Percentiles rank a stretch among this genome's conserved stretches.
Conservation (phyloP, 2,329 filamentous ascomycete genomes). For the Epicoccum nigrum region DNA sequence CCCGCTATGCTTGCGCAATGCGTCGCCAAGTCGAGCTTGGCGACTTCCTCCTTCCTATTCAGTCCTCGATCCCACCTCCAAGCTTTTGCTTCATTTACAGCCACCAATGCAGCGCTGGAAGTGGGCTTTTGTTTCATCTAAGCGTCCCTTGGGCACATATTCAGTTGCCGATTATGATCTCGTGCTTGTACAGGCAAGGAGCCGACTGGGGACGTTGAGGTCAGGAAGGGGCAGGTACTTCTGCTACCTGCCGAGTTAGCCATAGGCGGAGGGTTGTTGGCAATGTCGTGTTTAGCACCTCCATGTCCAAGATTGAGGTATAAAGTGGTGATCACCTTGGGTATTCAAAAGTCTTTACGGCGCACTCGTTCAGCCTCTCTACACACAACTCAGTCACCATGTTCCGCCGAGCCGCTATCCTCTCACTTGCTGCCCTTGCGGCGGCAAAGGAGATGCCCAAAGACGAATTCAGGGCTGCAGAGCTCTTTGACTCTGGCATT, state of each 20-base stretch:
- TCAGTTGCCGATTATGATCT: slow-evolving; percentile 30
- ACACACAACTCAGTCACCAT: slow-evolving; percentile 27
- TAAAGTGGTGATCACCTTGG: slow-evolving; percentile 4
- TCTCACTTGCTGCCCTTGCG: slow-evolving; percentile 44
- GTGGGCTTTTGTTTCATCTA: slow-evolving; percentile 30
- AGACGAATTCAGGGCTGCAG: slow-evolving; percentile 41
- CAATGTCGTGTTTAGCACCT: slow-evolving; percentile 16
- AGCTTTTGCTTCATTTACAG: slow-evolving; percentile 42
- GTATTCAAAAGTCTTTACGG: slow-evolving; percentile 1
- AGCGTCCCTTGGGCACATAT: slow-evolving; percentile 18
- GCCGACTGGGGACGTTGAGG: slow-evolving; percentile 21
- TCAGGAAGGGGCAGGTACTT: slow-evolving; percentile 36
- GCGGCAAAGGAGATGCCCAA: slow-evolving; percentile 44
- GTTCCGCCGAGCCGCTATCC: slow-evolving; percentile 36
- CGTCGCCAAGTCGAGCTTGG: slow-evolving; percentile 35
- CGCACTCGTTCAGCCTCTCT: slow-evolving; percentile 9
- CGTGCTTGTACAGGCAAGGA: slow-evolving; percentile 19
- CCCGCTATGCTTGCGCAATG: slow-evolving; percentile 19
- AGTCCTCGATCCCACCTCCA: slow-evolving; percentile 24
- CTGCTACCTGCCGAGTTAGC: slow-evolving; percentile 39
- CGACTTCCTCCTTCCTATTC: slow-evolving; percentile 43
- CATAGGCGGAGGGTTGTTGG: slow-evolving; percentile 21
- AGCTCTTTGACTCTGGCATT: slow-evolving; percentile 50
- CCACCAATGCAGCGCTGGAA: slow-evolving; percentile 33
- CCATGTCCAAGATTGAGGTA: slow-evolving; percentile 7